A percentile compares a stretch with the other conserved stretches of the same genome.
phyloP scores from a whole-genome alignment of 805 yeast genomes.

The Nakazawaea populi region DNA sequence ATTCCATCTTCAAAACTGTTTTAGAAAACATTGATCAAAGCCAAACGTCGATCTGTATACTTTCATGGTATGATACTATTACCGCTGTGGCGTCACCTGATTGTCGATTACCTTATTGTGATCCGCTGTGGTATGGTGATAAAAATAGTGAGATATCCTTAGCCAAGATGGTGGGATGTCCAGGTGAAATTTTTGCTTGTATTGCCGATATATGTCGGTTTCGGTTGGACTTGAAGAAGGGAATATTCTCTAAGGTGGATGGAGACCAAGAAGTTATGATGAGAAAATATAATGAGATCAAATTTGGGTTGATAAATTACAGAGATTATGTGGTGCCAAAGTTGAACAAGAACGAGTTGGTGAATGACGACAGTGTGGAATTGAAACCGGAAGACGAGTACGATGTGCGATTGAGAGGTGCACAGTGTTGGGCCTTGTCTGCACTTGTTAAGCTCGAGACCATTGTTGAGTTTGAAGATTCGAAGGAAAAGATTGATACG shows the following conservation, averaged over 20 bases:
- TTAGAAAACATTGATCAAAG: constrained; percentile 42
- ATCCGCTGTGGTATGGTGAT: constrained; percentile 47
- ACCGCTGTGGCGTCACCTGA: constrained; percentile 52
- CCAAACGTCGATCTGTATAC: constrained; percentile 41
- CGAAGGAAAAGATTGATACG: constrained; percentile 23
- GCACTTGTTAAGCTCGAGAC: constrained; percentile 24
- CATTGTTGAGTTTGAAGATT: constrained; percentile 17
- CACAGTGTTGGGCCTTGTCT: constrained; percentile 52
- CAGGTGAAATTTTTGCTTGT: constrained; percentile 48
- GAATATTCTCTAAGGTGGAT: constrained; percentile 7
- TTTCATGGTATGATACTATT: constrained; percentile 57
- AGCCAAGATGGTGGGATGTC: constrained; percentile 53
- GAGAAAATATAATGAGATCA: constrained; percentile 26
- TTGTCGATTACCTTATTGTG: constrained; percentile 48
- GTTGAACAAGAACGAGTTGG: constrained; percentile 10
- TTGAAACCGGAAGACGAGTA: constrained; percentile 22
- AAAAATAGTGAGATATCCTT: constrained; percentile 38
- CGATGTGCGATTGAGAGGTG: constrained; percentile 38
- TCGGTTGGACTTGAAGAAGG: constrained; percentile 20
- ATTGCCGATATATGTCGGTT: constrained; percentile 38
- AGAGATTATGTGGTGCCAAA: constrained; percentile 37
- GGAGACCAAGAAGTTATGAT: constrained; percentile 13
- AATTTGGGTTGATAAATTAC: constrained; percentile 32
- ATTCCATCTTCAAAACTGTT: constrained; percentile 35
- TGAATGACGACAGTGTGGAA: constrained; percentile 8